Evolutionary conservation across 352 stramenopile genomes (phyloP).

Genomic region (Globisporangium cederbergense): DNA sequence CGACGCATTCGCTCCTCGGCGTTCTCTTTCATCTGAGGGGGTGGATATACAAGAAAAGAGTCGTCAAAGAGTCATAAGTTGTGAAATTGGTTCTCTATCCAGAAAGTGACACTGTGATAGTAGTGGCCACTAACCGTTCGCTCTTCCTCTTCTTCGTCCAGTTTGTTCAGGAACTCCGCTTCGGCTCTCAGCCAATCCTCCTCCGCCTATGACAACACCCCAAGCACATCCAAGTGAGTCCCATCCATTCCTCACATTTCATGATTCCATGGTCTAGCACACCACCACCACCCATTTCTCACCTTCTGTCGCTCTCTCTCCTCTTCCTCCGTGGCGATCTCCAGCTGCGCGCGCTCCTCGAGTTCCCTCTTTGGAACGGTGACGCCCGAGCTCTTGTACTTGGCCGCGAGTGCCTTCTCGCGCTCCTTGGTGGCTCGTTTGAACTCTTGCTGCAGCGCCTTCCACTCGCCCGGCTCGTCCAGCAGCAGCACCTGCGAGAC

Average conservation of each 20-base stretch:
- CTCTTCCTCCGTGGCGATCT: slow-evolving; percentile 47
- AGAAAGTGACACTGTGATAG: background rate
- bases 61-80: too few species aligned
- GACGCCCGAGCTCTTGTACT: slow-evolving; percentile 46
- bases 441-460: slow-evolving; percentile 37
- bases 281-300: background rate
- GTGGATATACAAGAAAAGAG: too few species aligned
- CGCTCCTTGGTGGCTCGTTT: slow-evolving; percentile 28
- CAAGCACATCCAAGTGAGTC: slow-evolving; percentile 4
- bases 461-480: slow-evolving; percentile 53
- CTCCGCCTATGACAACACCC: slow-evolving; percentile 22
- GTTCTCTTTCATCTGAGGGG: slow-evolving; percentile 38
- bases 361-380: slow-evolving; percentile 41
- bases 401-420: slow-evolving; percentile 34
- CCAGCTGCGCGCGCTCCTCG: slow-evolving; percentile 46
- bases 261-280: background rate
- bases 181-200: slow-evolving; percentile 53
- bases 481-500: slow-evolving; percentile 47
- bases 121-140: slow-evolving; percentile 27
- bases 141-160: slow-evolving; percentile 43
- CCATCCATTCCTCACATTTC: slow-evolving; percentile 1
- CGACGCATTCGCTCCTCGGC: slow-evolving; percentile 27
- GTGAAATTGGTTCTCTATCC: too few species aligned
- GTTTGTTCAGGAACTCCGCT: slow-evolving; percentile 45
- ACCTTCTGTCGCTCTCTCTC: slow-evolving; percentile 41